A percentile compares a stretch with the other conserved stretches of the same genome.
Evolutionary conservation across 2,329 filamentous ascomycete genomes (phyloP).

Genomic region (Trichoderma sp.): DNA sequence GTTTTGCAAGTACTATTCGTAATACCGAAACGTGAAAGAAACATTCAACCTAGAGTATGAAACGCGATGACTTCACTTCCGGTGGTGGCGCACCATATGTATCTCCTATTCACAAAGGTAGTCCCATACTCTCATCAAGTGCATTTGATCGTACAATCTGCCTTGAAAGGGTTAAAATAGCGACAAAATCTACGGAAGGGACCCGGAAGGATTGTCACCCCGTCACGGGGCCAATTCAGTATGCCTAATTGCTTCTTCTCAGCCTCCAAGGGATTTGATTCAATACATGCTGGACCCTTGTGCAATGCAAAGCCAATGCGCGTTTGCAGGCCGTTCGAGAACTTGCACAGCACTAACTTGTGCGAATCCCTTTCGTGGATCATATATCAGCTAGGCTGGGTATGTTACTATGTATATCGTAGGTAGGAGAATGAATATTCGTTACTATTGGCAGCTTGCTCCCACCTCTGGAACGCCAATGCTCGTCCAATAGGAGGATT

Average conservation of each 20-base stretch:
- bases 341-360: not conserved
- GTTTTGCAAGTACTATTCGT: not conserved
- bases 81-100: not conserved
- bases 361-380: not conserved
- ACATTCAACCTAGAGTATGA: not conserved
- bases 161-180: not conserved
- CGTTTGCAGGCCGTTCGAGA: conserved; percentile 1
- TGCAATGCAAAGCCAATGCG: not conserved
- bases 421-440: not conserved
- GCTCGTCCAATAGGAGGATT: not conserved
- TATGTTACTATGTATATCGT: not conserved
- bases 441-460: not conserved
- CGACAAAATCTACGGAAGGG: not conserved
- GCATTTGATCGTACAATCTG: not conserved
- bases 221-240: not conserved
- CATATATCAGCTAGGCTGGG: not conserved
- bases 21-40: conserved; percentile 10
- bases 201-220: not conserved
- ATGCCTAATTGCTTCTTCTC: not conserved
- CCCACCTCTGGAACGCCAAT: not conserved
- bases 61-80: not conserved
- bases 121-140: not conserved
- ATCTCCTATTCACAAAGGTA: not conserved
- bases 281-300: not conserved
- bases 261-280: not conserved